Conservation (phyloP, 1,284 basidiomycete genomes). For the Ceratobasidium theobromae region DNA sequence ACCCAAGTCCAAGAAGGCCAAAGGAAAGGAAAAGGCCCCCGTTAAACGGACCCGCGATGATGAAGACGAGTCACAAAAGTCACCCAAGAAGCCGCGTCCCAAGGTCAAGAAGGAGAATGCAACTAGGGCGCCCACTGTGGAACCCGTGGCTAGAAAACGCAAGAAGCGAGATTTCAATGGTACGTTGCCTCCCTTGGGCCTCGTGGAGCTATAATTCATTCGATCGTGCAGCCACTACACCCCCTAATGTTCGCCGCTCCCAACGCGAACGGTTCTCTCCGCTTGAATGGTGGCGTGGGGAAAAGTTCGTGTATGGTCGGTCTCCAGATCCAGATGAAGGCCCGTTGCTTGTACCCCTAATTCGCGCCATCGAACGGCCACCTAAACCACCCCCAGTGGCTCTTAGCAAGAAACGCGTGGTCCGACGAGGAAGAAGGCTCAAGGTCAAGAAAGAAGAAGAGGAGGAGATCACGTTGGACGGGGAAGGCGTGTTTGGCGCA, state of each 20-base stretch:
- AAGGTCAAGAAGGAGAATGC: not conserved
- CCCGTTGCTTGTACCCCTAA: slow-evolving; percentile 66
- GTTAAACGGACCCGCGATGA: slow-evolving; percentile 6
- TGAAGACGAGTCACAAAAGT: not conserved
- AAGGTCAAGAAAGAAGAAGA: slow-evolving; percentile 40
- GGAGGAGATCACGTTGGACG: slow-evolving; percentile 45
- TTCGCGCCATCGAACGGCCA: slow-evolving; percentile 79
- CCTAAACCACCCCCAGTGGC: slow-evolving; percentile 65
- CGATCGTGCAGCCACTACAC: not conserved
- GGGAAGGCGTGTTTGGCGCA: slow-evolving; percentile 32
- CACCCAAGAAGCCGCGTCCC: not conserved
- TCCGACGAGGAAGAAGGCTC: slow-evolving; percentile 44
- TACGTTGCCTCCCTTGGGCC: not conserved
- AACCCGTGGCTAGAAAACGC: slow-evolving; percentile 7
- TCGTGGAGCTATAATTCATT: too few relatives aligned
- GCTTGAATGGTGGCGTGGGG: slow-evolving; percentile 91
- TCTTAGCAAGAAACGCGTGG: slow-evolving; percentile 54
- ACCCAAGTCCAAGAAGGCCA: not conserved
- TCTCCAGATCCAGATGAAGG: slow-evolving; percentile 53
- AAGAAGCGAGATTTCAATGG: slow-evolving; percentile 25
- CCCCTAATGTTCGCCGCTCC: slow-evolving; percentile 64
- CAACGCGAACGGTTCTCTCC: slow-evolving; percentile 72
- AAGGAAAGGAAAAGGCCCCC: slow-evolving; percentile 1
- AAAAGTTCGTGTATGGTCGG: slow-evolving; percentile 80
- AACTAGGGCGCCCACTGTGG: not conserved